Conservation (phyloP, 768 basidiomycete species). For the Boletus eberwhitei region DNA sequence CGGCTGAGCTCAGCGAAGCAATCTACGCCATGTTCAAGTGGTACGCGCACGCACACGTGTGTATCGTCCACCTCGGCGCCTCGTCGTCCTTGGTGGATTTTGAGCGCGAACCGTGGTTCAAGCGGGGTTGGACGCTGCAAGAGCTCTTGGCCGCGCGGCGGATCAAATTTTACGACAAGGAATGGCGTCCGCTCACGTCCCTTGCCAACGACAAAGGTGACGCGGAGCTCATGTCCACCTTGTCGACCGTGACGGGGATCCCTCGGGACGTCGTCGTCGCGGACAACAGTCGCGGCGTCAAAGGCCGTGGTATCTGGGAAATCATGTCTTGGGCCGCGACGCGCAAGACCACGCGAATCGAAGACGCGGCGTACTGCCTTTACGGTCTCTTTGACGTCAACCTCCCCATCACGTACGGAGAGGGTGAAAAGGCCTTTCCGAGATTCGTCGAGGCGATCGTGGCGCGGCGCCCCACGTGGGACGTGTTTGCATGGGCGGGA, state of each 20-base stretch:
- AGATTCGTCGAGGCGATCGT: conserved; percentile 23
- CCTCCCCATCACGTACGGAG: conserved; percentile 28
- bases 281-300: conserved; percentile 20
- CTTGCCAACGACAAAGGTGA: conserved; percentile 18
- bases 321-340: conserved; percentile 31
- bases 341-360: conserved; percentile 27
- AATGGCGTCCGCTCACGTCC: conserved; percentile 19
- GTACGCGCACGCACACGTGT: conserved; percentile 30
- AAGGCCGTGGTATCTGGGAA: conserved; percentile 17
- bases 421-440: conserved; percentile 29
- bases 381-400: conserved; percentile 27
- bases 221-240: not conserved
- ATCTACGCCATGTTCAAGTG: conserved; percentile 33
- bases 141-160: conserved; percentile 27
- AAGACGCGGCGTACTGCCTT: conserved; percentile 30
- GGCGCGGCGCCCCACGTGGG: conserved; percentile 14
- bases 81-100: conserved; percentile 16
- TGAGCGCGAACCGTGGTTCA: conserved; percentile 25
- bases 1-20: conserved; percentile 29
- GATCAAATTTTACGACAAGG: conserved; percentile 25
- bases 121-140: conserved; percentile 23
- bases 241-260: conserved; percentile 19
- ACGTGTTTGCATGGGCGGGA: conserved; percentile 27
- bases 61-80: conserved; percentile 24
- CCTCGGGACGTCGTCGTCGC: conserved; percentile 13